Evolutionary conservation across 139 green algal genomes (phyloP).

Genomic region (Tetraselmis chui): DNA sequence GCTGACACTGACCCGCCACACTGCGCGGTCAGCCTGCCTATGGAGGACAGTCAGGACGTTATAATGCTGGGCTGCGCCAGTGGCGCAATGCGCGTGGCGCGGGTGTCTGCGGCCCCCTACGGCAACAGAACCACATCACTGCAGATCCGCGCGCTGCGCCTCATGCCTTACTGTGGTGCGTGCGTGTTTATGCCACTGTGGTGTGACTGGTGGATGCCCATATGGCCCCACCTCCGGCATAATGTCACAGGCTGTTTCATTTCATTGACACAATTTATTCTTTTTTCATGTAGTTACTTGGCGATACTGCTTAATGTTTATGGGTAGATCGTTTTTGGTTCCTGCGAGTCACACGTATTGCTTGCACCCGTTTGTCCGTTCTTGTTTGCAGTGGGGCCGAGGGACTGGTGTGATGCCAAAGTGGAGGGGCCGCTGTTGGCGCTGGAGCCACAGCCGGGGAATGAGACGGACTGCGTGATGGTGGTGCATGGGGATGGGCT

Average conservation of each 20-base stretch:
- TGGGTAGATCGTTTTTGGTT: no score
- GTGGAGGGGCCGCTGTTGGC: background rate
- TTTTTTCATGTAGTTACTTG: no score
- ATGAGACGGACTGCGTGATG: background rate
- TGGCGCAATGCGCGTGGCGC: background rate
- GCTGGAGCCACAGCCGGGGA: background rate
- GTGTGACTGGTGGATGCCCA: no score
- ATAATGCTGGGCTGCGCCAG: background rate
- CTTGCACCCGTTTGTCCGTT: no score
- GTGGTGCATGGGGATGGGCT: background rate
- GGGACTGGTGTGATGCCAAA: background rate
- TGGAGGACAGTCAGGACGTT: background rate
- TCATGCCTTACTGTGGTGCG: background rate
- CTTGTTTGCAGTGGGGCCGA: background rate
- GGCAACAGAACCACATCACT: background rate
- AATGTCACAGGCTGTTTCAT: no score
- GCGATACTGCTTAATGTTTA: no score
- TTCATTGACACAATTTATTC: no score
- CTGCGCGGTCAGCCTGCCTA: background rate
- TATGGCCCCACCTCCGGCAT: no score
- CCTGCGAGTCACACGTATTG: no score
- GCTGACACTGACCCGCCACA: background rate
- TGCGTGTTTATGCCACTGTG: no score
- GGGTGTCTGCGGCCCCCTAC: background rate
- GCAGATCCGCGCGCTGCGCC: background rate